A percentile compares a stretch with the other conserved stretches of the same genome.
Evolutionary conservation across 1,284 basidiomycete genomes (phyloP).

Genomic region (Boletus semigastroideus): DNA sequence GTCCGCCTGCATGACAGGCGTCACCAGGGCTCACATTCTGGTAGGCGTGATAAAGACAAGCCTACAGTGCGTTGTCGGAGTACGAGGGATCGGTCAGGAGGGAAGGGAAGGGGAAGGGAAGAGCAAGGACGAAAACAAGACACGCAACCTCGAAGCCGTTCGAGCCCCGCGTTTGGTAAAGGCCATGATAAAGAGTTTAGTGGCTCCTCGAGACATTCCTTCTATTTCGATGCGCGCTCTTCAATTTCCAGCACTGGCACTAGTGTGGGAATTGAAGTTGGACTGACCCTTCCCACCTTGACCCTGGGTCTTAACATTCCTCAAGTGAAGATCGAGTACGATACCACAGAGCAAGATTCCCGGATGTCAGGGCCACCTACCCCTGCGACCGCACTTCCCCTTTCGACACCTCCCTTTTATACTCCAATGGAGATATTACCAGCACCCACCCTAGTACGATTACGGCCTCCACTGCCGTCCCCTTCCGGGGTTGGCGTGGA

Average conservation of each 20-base stretch:
- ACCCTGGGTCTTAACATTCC: constrained; percentile 11
- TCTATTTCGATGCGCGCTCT: constrained; percentile 9
- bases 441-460: constrained; percentile 14
- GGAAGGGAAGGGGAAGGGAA: constrained; percentile 7
- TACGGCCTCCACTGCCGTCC: constrained; percentile 4
- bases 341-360: constrained; percentile 24
- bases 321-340: constrained; percentile 27
- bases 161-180: constrained; percentile 19
- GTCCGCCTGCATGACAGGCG: constrained; percentile 61
- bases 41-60: constrained; percentile 25
- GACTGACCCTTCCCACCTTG: neutral
- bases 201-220: constrained; percentile 3
- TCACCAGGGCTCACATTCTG: constrained; percentile 31
- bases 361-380: constrained; percentile 22
- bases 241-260: neutral
- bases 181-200: neutral
- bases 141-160: constrained; percentile 22
- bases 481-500: constrained; percentile 3
- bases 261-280: neutral
- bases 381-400: constrained; percentile 24
- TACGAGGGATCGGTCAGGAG: constrained; percentile 8
- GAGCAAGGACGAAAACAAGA: constrained; percentile 10
- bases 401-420: constrained; percentile 30
- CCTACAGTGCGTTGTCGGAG: constrained; percentile 18
- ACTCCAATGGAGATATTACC: constrained; percentile 31